These are phyloP conservation scores for Lophium mytilinum DNA, from an alignment of 495 filamentous ascomycete species.

Conservation along the genomic window DNA sequence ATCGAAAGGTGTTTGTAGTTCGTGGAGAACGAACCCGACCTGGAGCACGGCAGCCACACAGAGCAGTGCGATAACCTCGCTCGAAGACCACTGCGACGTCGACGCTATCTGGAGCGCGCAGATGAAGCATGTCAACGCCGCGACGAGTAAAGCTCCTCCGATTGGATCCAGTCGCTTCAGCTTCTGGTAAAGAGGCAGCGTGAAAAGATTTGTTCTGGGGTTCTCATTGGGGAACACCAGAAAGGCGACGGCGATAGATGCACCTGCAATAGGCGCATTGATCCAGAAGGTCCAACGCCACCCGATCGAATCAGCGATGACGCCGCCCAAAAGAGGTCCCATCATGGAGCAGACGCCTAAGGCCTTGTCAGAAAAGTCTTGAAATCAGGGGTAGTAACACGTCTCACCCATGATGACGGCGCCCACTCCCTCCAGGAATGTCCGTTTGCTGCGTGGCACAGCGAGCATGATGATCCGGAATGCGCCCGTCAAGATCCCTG, in stretches of 20 bases:
- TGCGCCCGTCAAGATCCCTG: constrained; percentile 10
- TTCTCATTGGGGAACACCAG: background rate
- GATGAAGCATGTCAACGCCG: background rate
- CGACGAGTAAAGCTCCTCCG: background rate
- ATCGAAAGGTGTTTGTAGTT: background rate
- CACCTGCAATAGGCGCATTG: background rate
- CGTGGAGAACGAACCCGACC: background rate
- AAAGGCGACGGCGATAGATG: background rate
- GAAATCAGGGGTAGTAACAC: background rate
- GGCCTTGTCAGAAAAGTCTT: background rate
- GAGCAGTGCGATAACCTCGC: background rate
- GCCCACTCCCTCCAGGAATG: background rate
- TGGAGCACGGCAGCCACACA: background rate
- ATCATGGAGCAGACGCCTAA: background rate
- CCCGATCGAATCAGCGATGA: background rate
- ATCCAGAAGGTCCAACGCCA: background rate
- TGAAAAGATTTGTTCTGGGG: background rate
- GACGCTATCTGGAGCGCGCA: background rate
- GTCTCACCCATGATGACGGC: background rate
- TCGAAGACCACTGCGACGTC: background rate
- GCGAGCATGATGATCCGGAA: background rate
- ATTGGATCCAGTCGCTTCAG: background rate
- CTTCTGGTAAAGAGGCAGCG: background rate
- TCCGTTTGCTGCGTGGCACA: background rate
- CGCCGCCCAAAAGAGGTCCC: background rate